Evolutionary conservation across 257 asterid species (phyloP), one percentile per base, ranked within the genome.

Genomic region (Salvia hispanica): DNA sequence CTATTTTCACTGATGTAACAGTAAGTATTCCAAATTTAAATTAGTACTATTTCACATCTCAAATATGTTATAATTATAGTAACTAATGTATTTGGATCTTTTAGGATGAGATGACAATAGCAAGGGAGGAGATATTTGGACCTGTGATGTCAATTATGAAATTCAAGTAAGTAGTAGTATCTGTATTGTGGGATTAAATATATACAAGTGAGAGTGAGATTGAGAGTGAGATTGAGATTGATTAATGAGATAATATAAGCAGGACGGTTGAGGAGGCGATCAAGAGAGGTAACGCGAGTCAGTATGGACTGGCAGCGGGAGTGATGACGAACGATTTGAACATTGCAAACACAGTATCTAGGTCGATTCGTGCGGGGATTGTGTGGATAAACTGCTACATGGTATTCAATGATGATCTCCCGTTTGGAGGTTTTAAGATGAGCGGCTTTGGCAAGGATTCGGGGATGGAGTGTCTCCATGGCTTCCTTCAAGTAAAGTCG

Each of bases 391-490:
- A 92, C 52, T 90, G 96, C 40, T 92, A 87, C 44, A 72, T 84
- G n/a, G 91, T 86, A 7, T 88, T 90, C 6, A 92, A 84, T 50
- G 47, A 2, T 4, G 96, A 81, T 13, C 66, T 78, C 6, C 97
- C 97, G 0, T 82, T 37, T n/a, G 97, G 97, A 58, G 98, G 98
- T 0, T 92, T 82, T 58, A 92, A 92, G 72, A 71, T 80, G 93
- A 92, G 98, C 69, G 98, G 97, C 1, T 87, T 92, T 52, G 98
- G 90, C 0, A 90, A 85, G 77, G 98, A 92, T 31, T 0, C 67
- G 48, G 97, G 96, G 0, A 76, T 86, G 81, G 87, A 84, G 62
- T 79, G 77, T 5, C 93, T 92, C 9, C 56, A 81, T 3, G 74
- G 80, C 75, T 92, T 76, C 72, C 87, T 88, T 45, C 88, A 84